Evolutionary conservation across 1,284 basidiomycete species (phyloP).

Genomic region (Hortiboletus rubellus): DNA sequence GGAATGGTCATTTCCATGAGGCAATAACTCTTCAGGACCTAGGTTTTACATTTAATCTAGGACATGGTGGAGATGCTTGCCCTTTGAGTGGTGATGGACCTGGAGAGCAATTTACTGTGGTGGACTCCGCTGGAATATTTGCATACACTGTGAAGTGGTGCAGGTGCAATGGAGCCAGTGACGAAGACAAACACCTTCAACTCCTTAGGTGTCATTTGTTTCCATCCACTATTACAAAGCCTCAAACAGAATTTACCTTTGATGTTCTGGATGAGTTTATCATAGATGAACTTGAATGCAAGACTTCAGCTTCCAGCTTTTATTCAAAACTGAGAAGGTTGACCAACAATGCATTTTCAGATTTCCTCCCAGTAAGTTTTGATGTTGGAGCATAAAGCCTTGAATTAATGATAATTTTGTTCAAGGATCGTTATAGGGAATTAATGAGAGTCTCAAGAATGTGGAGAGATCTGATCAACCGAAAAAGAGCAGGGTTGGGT

Average conservation of each 20-base stretch:
- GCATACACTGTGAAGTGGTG: not conserved
- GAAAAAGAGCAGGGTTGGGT: constrained; percentile 1
- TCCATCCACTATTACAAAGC: constrained; percentile 22
- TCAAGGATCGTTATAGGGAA: constrained; percentile 11
- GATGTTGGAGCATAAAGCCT: not conserved
- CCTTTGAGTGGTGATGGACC: not conserved
- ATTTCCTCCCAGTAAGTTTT: constrained; percentile 21
- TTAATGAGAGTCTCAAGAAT: constrained; percentile 4
- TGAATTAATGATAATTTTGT: not conserved
- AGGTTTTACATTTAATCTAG: constrained; percentile 3
- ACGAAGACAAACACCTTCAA: constrained; percentile 12
- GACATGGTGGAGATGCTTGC: constrained; percentile 1
- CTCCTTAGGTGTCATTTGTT: constrained; percentile 19
- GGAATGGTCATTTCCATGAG: constrained; percentile 10
- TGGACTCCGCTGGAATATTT: constrained; percentile 3
- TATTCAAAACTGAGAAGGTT: constrained; percentile 18
- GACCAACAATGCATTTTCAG: constrained; percentile 13
- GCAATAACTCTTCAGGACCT: not conserved
- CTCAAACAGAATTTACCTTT: constrained; percentile 34
- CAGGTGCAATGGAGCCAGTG: not conserved
- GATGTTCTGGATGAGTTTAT: constrained; percentile 28
- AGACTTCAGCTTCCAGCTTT: constrained; percentile 32
- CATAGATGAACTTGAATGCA: constrained; percentile 24
- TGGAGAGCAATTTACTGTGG: not conserved
- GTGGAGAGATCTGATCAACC: constrained; percentile 8